Conservation (phyloP, 2,329 filamentous ascomycete genomes). For the Aureobasidium sp. region DNA sequence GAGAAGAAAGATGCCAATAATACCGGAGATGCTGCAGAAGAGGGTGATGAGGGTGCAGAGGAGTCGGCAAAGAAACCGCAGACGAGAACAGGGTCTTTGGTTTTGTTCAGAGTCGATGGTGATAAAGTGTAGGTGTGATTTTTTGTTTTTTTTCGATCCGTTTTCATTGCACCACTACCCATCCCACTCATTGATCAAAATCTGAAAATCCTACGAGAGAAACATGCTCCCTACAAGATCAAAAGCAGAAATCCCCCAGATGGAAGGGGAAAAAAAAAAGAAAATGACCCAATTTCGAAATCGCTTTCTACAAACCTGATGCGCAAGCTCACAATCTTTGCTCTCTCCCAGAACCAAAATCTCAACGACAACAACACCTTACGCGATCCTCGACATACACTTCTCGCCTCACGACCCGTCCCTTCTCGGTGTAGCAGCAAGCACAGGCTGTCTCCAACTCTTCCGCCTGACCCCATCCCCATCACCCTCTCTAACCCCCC, state of each 20-base stretch:
- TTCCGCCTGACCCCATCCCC: conserved; percentile 45
- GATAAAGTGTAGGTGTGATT: conserved; percentile 48
- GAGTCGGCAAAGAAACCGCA: conserved; percentile 19
- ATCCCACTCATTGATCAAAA: too few relatives aligned
- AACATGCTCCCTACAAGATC: too few relatives aligned
- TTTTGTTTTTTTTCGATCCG: not conserved
- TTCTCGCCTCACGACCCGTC: conserved; percentile 55
- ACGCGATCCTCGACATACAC: conserved; percentile 77
- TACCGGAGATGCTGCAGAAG: conserved; percentile 23
- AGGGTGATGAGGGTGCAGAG: conserved; percentile 24
- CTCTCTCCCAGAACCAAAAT: conserved; percentile 18
- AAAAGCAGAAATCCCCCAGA: not conserved
- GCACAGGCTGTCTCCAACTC: conserved; percentile 62
- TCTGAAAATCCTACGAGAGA: too few relatives aligned
- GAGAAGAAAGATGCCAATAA: conserved; percentile 37
- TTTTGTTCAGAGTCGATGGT: conserved; percentile 55
- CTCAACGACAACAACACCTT: conserved; percentile 52
- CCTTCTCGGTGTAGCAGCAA: conserved; percentile 68
- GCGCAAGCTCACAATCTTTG: not conserved
- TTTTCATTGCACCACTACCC: too few relatives aligned
- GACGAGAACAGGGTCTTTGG: conserved; percentile 62
- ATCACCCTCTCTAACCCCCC: conserved; percentile 26
- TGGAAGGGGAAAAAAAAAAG: not conserved
- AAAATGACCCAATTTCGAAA: not conserved
- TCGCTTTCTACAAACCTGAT: too few relatives aligned